Base-by-base conservation (phyloP, 1,139 yeast species). In the Yamadazyma spencermartinsiae region DNA sequence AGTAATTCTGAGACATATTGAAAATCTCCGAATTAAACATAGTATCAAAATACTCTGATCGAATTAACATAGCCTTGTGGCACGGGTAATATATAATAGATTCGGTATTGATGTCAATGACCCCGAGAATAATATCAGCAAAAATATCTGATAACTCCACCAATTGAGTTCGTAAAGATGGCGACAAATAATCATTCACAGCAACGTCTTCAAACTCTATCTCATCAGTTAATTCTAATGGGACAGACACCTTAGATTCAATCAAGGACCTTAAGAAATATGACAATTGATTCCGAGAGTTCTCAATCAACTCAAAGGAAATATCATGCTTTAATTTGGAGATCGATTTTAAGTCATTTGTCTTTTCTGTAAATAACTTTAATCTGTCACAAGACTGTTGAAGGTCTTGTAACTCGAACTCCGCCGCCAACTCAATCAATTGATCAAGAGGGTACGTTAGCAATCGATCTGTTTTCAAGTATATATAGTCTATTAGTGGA, bases 1-100 rank as follows among this genome's bases (percentile, higher is more conserved):
- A 28, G 7, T 53, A 56, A 27, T 46, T 49, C 13, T 54, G 53
- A 3, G 60, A 44, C 10, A 45, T 31, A 11, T 32, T 31, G 44
- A 65, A 68, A 1, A 69, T 51, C 10, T 61, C 69, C 2, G 86
- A 79, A 16, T 68, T 60, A 52, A 86, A 80, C 83, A 84, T 76
- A 4, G 81, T 72, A 40, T 72, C 77, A 54, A 79, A 86, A 54
- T 82, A 85, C 33, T 78, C 85, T 1, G 85, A 76, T 34, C 89
- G 60, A 7, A 72, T 61, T 27, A 86, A 55, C 40, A 85, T 74
- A 0, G 86, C 72, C 37, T 80, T 68, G 55, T 86, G 86, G 4
- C 73, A 80, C 0, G 92, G 88, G 49, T 78, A 84, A 42, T 67
- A 72, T 0, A 59, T 45, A 3, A 61, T 52, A 0, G 58, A 34